These are phyloP conservation scores for Alternaria rosae DNA, from an alignment of 2,329 filamentous ascomycete species.

Conservation along the genomic window DNA sequence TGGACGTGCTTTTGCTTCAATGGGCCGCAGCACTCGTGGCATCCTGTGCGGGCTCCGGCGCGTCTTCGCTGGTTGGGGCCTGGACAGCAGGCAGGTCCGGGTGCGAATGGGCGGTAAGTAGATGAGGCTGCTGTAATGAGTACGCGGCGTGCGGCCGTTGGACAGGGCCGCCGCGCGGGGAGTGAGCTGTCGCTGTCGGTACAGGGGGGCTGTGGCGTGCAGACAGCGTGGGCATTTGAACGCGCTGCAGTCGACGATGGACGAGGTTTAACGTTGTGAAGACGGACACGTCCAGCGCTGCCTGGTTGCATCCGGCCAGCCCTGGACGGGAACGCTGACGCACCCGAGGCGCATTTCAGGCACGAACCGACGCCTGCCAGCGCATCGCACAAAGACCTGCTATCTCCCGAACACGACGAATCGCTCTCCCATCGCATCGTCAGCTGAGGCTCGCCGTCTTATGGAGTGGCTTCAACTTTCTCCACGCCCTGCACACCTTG, in stretches of 20 bases:
- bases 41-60: constrained; percentile 36
- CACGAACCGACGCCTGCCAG: constrained; percentile 28
- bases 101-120: constrained; percentile 35
- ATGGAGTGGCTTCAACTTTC: neutral
- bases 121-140: constrained; percentile 24
- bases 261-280: constrained; percentile 7
- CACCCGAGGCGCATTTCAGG: constrained; percentile 15
- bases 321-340: constrained; percentile 14
- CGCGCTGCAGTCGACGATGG: constrained; percentile 14
- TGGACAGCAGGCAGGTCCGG: constrained; percentile 33
- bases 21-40: constrained; percentile 35
- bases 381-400: constrained; percentile 23
- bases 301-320: neutral
- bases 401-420: neutral
- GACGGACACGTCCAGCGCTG: neutral
- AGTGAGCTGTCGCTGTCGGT: constrained; percentile 25
- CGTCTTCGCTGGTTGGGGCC: constrained; percentile 23
- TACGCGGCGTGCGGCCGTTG: constrained; percentile 45
- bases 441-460: constrained; percentile 4
- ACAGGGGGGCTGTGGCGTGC: constrained; percentile 32
- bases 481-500: neutral
- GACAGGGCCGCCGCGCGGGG: constrained; percentile 31
- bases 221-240: constrained; percentile 35
- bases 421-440: neutral
- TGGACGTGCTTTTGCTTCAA: constrained; percentile 28